phyloP scores from a whole-genome alignment of 2,329 filamentous ascomycete species.

The Pseudogymnoascus sp. region DNA sequence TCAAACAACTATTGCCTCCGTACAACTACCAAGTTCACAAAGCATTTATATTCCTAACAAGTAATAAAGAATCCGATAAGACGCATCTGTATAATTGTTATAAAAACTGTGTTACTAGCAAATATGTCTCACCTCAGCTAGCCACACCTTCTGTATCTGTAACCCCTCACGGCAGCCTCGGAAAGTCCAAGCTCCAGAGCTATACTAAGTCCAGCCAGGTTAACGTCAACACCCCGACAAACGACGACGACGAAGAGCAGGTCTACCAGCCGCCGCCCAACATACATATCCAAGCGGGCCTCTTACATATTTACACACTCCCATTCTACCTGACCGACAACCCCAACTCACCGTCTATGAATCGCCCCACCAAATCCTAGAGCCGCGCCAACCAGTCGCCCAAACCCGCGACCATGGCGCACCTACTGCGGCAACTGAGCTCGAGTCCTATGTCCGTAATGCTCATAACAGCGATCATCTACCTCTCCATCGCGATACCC shows the following conservation, averaged over 20 bases:
- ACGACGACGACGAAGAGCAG: not conserved
- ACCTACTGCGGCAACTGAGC: constrained; percentile 30
- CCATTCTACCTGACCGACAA: not conserved
- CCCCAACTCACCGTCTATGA: not conserved
- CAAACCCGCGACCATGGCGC: constrained; percentile 1
- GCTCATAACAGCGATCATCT: constrained; percentile 65
- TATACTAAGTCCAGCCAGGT: not conserved
- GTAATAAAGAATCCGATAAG: not conserved
- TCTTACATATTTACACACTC: not conserved
- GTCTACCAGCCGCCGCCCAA: not conserved
- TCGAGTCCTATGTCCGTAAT: constrained; percentile 79
- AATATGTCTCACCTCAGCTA: constrained; percentile 2
- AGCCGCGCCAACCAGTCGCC: not conserved
- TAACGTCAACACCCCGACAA: not conserved
- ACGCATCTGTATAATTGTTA: not conserved
- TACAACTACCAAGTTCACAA: not conserved
- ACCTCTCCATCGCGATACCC: constrained; percentile 67
- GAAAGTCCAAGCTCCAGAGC: not conserved
- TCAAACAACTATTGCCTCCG: not conserved
- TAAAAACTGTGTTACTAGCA: not conserved
- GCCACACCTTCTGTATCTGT: not conserved
- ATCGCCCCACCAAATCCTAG: not conserved
- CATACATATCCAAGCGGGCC: not conserved
- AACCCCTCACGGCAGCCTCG: not conserved
- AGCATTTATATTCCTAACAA: not conserved